phyloP scores from a whole-genome alignment of 768 basidiomycete species.

The Clitopilus passeckerianus region DNA sequence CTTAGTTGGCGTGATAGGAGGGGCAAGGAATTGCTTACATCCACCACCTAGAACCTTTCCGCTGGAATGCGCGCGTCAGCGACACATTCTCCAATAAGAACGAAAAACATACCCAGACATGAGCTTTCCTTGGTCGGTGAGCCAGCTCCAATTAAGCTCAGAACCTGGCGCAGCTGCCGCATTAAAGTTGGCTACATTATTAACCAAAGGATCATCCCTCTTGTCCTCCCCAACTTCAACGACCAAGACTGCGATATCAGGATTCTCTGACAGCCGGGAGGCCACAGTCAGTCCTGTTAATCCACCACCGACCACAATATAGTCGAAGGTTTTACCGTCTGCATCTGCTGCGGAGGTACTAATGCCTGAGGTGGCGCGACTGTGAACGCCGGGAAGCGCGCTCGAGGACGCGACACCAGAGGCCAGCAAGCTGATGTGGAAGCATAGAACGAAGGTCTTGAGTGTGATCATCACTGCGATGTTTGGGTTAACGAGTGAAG shows the following conservation, averaged over 20 bases:
- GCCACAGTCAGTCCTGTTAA: slow-evolving; percentile 24
- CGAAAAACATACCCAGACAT: slow-evolving; percentile 28
- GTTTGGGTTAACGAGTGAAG: background rate
- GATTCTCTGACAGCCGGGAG: background rate
- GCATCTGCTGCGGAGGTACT: slow-evolving; percentile 23
- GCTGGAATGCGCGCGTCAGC: slow-evolving; percentile 14
- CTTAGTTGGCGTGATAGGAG: background rate
- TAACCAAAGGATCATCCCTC: slow-evolving; percentile 28
- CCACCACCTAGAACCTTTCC: slow-evolving; percentile 44
- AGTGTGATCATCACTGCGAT: background rate
- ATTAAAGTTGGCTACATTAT: slow-evolving; percentile 37
- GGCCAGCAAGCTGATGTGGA: slow-evolving; percentile 6
- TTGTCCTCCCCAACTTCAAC: background rate
- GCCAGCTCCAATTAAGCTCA: slow-evolving; percentile 42
- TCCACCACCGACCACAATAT: background rate
- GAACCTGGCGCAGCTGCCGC: slow-evolving; percentile 29
- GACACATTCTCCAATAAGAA: background rate
- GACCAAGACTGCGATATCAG: background rate
- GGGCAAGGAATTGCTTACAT: slow-evolving; percentile 17
- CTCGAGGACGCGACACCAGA: slow-evolving; percentile 2
- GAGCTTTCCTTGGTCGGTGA: slow-evolving; percentile 32
- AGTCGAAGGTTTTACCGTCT: slow-evolving; percentile 31
- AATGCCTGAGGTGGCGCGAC: slow-evolving; percentile 25
- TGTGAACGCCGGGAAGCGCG: slow-evolving; percentile 3
- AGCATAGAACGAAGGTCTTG: background rate